phyloP scores from a whole-genome alignment of 805 yeast species.

The Saccharomycopsis schoenii region DNA sequence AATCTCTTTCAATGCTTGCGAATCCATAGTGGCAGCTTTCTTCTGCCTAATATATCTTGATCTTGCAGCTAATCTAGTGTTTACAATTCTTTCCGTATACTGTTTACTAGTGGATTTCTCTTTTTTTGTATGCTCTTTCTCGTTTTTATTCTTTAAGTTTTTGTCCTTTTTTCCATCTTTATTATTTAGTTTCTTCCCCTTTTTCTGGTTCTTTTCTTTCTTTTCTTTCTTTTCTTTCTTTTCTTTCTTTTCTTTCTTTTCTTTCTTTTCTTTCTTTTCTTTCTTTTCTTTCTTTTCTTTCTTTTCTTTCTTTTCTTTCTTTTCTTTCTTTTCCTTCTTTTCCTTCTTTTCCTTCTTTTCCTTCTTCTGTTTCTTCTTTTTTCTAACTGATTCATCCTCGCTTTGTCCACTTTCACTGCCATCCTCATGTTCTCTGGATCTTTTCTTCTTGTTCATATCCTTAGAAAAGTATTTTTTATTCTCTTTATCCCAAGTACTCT shows the following conservation, averaged over 20 bases:
- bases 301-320: constrained; percentile 22
- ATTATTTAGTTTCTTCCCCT: constrained; percentile 23
- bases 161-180: constrained; percentile 24
- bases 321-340: constrained; percentile 23
- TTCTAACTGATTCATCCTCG: constrained; percentile 22
- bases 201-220: constrained; percentile 24
- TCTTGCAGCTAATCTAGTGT: constrained; percentile 63
- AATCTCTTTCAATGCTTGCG: constrained; percentile 82
- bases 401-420: constrained; percentile 23
- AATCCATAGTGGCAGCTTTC: constrained; percentile 84
- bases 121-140: constrained; percentile 25
- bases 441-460: constrained; percentile 24
- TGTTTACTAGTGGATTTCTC: constrained; percentile 19
- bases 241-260: constrained; percentile 25
- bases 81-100: constrained; percentile 27
- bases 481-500: constrained; percentile 74
- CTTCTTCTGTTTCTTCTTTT: constrained; percentile 14
- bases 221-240: constrained; percentile 22
- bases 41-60: constrained; percentile 85
- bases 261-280: constrained; percentile 23
- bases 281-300: constrained; percentile 22
- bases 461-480: constrained; percentile 28
- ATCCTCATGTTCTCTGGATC: constrained; percentile 23
- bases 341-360: constrained; percentile 20
- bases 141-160: constrained; percentile 23